phyloP scores from a whole-genome alignment of 2,329 filamentous ascomycete genomes.

The Cladosporium sp. region DNA sequence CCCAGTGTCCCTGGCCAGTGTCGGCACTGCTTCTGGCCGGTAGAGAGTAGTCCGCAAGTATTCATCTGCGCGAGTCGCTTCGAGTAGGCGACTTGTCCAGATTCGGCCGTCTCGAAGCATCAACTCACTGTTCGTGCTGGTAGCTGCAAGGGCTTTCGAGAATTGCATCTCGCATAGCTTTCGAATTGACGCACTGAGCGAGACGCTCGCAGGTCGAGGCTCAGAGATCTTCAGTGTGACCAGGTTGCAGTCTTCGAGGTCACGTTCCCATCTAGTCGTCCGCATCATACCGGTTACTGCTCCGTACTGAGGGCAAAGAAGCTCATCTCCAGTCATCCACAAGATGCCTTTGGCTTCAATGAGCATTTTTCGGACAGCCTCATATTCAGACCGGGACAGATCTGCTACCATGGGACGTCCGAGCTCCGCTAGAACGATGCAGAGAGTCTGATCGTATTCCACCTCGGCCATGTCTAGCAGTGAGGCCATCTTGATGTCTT shows the following conservation, averaged over 20 bases:
- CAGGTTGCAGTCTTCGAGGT: slow-evolving; percentile 11
- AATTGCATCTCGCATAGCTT: neutral
- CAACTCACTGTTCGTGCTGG: neutral
- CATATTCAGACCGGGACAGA: slow-evolving; percentile 5
- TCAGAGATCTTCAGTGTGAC: slow-evolving; percentile 13
- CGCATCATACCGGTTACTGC: slow-evolving; percentile 13
- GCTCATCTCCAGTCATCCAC: slow-evolving; percentile 13
- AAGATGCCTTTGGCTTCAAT: slow-evolving; percentile 10
- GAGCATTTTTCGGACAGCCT: slow-evolving; percentile 13
- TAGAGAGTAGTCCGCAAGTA: neutral
- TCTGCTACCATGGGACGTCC: slow-evolving; percentile 3
- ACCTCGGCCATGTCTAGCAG: neutral
- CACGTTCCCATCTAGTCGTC: slow-evolving; percentile 14
- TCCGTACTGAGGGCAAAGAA: neutral
- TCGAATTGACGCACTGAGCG: neutral
- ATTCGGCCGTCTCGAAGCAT: slow-evolving; percentile 1
- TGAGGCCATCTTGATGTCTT: neutral
- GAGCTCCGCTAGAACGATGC: slow-evolving; percentile 12
- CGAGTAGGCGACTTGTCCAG: neutral
- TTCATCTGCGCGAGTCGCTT: neutral
- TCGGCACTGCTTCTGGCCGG: neutral
- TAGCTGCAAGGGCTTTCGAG: neutral
- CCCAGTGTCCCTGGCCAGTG: neutral
- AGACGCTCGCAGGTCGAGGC: neutral
- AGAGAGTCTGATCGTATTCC: slow-evolving; percentile 4